Evolutionary conservation across 306 rosid species (phyloP).

Genomic region (Mimosa bimucronata): DNA sequence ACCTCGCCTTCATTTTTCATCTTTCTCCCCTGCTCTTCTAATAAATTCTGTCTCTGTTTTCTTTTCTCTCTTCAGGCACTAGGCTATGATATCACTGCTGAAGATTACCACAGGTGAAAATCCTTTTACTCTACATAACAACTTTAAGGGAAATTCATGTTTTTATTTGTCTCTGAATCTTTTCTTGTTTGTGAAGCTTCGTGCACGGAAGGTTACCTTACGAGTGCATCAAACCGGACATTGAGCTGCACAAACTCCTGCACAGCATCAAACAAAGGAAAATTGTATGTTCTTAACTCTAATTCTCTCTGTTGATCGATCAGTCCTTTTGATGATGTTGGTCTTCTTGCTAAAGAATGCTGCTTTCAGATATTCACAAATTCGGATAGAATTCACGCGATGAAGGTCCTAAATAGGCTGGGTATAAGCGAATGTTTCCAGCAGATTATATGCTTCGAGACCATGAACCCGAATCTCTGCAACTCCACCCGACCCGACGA

Average conservation of each 20-base stretch:
- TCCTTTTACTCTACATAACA: not conserved
- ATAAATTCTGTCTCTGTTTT: not conserved
- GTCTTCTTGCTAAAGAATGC: not conserved
- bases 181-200: conserved; percentile 46
- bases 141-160: not conserved
- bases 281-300: conserved; percentile 46
- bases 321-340: not conserved
- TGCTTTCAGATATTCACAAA: conserved; percentile 78
- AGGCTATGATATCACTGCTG: conserved; percentile 71
- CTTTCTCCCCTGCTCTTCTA: not conserved
- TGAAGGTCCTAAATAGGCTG: conserved; percentile 55
- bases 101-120: conserved; percentile 75
- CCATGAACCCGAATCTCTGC: conserved; percentile 78
- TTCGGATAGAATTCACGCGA: conserved; percentile 79
- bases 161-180: not conserved
- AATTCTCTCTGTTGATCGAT: not conserved
- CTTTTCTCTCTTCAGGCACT: conserved; percentile 49
- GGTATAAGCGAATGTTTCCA: conserved; percentile 74
- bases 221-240: conserved; percentile 65
- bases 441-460: conserved; percentile 80
- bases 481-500: conserved; percentile 63
- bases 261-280: conserved; percentile 66
- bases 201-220: conserved; percentile 95
- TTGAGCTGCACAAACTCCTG: conserved; percentile 64
- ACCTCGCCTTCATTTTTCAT: not conserved